Percentiles rank a stretch among this genome's conserved stretches.
Conservation (phyloP, 768 basidiomycete genomes). For the Rhizopogon vesiculosus region DNA sequence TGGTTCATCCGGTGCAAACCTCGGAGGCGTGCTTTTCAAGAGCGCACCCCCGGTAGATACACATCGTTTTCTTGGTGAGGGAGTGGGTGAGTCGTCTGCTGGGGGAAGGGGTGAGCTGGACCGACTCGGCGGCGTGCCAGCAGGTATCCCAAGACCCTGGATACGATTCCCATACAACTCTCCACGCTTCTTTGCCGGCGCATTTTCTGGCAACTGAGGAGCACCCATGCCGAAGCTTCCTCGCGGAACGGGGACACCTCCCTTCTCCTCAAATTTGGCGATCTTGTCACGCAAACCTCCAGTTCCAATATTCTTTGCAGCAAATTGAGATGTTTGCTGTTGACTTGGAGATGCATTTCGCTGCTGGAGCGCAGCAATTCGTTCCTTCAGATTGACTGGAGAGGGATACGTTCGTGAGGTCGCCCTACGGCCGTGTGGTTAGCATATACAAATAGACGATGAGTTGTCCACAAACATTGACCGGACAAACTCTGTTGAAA, state of each 20-base stretch:
- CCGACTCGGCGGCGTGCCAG: constrained; percentile 12
- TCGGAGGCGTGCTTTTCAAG: constrained; percentile 7
- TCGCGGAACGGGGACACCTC: constrained; percentile 70
- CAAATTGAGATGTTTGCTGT: constrained; percentile 29
- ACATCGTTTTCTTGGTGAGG: constrained; percentile 21
- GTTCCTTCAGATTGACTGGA: constrained; percentile 65
- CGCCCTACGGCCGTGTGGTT: constrained; percentile 18
- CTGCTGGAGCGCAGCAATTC: constrained; percentile 79
- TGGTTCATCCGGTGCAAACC: constrained; percentile 14
- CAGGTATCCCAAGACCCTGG: constrained; percentile 25
- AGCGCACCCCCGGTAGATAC: constrained; percentile 22
- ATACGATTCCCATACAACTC: constrained; percentile 78
- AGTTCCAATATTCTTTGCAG: constrained; percentile 22
- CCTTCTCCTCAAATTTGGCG: constrained; percentile 76
- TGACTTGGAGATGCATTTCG: constrained; percentile 28
- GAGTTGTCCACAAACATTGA: constrained; percentile 15
- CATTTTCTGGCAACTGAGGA: constrained; percentile 47
- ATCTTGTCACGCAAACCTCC: constrained; percentile 60
- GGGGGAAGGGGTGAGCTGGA: constrained; percentile 13
- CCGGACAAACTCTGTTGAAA: not conserved
- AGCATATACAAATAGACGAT: constrained; percentile 3
- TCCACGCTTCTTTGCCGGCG: constrained; percentile 45
- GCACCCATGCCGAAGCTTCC: constrained; percentile 69
- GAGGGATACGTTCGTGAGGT: constrained; percentile 17
- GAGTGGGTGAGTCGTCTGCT: constrained; percentile 10